A percentile compares a stretch with the other conserved stretches of the same genome.
Conservation (phyloP, 192 early-diverging fungal species). For the Chytriomyces sp. region DNA sequence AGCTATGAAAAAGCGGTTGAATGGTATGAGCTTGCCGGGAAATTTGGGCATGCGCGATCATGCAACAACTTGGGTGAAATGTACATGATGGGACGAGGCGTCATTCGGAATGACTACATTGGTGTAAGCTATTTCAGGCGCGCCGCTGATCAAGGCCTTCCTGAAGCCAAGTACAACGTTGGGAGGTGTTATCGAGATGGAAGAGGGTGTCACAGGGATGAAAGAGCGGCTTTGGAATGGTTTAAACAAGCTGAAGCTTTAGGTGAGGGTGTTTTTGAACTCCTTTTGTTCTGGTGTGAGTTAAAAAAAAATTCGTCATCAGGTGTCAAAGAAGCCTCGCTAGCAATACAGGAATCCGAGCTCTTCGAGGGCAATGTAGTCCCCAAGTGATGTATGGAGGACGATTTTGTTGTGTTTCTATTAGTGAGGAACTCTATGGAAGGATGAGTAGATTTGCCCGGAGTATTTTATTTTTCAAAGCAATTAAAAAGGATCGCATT, state of each 20-base stretch:
- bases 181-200: slow-evolving; percentile 31
- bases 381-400: too few relatives aligned
- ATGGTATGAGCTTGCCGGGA: slow-evolving; percentile 22
- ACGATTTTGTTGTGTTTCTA: too few relatives aligned
- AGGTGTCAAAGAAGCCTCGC: slow-evolving; percentile 23
- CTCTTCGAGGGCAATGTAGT: too few relatives aligned
- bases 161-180: slow-evolving; percentile 28
- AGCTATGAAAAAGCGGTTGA: slow-evolving; percentile 19
- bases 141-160: slow-evolving; percentile 23
- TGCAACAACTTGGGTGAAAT: slow-evolving; percentile 31
- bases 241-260: slow-evolving; percentile 17
- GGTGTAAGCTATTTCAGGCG: slow-evolving; percentile 15
- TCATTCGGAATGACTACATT: not conserved
- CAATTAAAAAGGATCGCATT: too few relatives aligned
- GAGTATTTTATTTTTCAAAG: too few relatives aligned
- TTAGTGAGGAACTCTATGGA: too few relatives aligned
- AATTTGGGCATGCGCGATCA: slow-evolving; percentile 5
- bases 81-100: slow-evolving; percentile 27
- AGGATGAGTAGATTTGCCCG: too few relatives aligned
- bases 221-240: slow-evolving; percentile 22
- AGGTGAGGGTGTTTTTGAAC: too few relatives aligned
- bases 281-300: too few relatives aligned
- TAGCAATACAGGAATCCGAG: slow-evolving; percentile 24
- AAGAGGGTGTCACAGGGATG: slow-evolving; percentile 17
- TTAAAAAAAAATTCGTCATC: not conserved